Conservation (phyloP, 1,139 yeast species). For the Wickerhamiella infanticola region DNA sequence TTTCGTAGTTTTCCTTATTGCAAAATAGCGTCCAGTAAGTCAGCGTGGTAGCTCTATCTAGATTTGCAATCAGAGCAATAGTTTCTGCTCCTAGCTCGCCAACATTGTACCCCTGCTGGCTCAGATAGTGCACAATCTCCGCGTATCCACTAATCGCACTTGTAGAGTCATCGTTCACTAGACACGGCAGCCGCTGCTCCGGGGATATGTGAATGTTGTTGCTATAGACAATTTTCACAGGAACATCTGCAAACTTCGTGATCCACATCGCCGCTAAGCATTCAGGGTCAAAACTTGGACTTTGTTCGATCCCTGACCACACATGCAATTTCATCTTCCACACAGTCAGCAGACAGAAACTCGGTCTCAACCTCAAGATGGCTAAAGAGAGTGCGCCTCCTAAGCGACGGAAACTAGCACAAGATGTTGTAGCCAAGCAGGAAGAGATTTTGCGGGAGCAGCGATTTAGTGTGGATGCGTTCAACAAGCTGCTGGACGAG, state of each 20-base stretch:
- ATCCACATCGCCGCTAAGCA: conserved; percentile 31
- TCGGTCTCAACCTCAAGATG: neutral
- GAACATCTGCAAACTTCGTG: conserved; percentile 15
- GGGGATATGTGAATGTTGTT: conserved; percentile 11
- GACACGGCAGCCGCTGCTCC: conserved; percentile 37
- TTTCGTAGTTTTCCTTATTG: conserved; percentile 47
- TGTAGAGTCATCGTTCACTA: conserved; percentile 24
- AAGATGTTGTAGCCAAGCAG: conserved; percentile 41
- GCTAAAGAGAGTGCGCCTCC: neutral
- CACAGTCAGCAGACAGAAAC: neutral
- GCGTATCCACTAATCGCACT: conserved; percentile 32
- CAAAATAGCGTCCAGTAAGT: conserved; percentile 50
- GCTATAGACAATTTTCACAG: conserved; percentile 8
- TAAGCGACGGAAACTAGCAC: conserved; percentile 22
- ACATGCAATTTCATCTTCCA: conserved; percentile 32
- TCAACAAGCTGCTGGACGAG: conserved; percentile 43
- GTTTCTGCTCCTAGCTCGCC: conserved; percentile 14
- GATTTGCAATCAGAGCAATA: conserved; percentile 26
- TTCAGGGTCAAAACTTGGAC: conserved; percentile 29
- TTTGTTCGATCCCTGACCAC: conserved; percentile 34
- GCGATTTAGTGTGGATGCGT: conserved; percentile 40
- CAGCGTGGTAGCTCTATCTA: conserved; percentile 32
- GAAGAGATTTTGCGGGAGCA: conserved; percentile 45
- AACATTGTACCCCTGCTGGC: conserved; percentile 13
- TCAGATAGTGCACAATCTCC: conserved; percentile 31